Evolutionary conservation across 108 stramenopile species (phyloP).

Genomic region (Discostella stelligeroides): DNA sequence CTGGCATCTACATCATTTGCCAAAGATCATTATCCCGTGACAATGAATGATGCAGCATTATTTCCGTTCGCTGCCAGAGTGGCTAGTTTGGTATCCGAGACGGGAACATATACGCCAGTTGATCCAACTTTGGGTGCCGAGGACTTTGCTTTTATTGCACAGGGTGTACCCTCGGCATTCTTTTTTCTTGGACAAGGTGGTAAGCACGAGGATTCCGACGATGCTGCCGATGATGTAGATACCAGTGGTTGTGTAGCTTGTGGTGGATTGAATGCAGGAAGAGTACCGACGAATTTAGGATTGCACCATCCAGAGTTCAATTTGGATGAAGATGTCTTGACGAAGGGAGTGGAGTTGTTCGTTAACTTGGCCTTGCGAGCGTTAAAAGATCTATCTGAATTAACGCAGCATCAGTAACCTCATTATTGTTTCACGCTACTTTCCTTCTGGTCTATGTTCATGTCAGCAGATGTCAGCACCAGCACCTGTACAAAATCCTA

Average conservation of each 20-base stretch:
- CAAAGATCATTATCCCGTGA: slow-evolving; percentile 87
- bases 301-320: slow-evolving; percentile 88
- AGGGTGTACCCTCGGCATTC: slow-evolving; percentile 76
- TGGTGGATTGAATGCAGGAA: slow-evolving; percentile 5
- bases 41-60: slow-evolving; percentile 78
- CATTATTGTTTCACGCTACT: too few relatives aligned
- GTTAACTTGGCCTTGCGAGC: slow-evolving; percentile 81
- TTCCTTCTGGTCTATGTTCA: too few relatives aligned
- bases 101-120: slow-evolving; percentile 44
- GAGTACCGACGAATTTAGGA: slow-evolving; percentile 65
- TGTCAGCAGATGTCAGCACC: too few relatives aligned
- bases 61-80: slow-evolving; percentile 70
- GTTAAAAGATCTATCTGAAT: slow-evolving; percentile 52
- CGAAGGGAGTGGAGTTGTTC: slow-evolving; percentile 77
- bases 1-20: slow-evolving; percentile 59
- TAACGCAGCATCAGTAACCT: too few relatives aligned
- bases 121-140: slow-evolving; percentile 94
- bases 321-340: slow-evolving; percentile 79
- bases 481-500: too few relatives aligned
- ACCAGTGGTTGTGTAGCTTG: background rate
- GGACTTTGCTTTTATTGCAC: slow-evolving; percentile 88
- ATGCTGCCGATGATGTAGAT: too few relatives aligned
- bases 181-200: slow-evolving; percentile 86
- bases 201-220: slow-evolving; percentile 7
- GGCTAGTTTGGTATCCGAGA: slow-evolving; percentile 65